Evolutionary conservation across 163 green algal species (phyloP).

Genomic region (Chloroidium sp.): DNA sequence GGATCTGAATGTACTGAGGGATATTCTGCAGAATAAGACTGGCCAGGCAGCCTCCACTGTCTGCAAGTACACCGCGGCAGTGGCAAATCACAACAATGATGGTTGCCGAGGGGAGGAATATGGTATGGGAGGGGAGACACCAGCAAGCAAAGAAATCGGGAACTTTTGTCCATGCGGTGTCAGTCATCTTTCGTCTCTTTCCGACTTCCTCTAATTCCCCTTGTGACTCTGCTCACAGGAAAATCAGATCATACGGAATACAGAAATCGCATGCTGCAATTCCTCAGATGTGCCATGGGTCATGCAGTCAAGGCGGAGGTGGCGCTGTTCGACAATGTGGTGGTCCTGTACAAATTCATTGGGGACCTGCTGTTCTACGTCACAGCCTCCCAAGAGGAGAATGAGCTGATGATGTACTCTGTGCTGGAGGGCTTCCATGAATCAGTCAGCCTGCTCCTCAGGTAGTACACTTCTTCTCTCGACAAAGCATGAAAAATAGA

Average conservation of each 20-base stretch:
- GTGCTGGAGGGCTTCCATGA: slow-evolving; percentile 90
- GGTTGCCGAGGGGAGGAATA: no score
- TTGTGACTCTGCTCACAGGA: no score
- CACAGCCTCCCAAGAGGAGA: slow-evolving; percentile 85
- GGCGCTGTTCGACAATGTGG: slow-evolving; percentile 90
- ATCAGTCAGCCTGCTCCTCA: slow-evolving; percentile 79
- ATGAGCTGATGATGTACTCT: slow-evolving; percentile 86
- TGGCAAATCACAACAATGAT: no score
- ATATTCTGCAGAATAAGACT: no score
- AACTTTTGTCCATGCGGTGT: no score
- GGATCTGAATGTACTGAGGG: no score
- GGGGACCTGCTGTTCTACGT: slow-evolving; percentile 97
- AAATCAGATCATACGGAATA: no score
- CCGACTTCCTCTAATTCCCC: not conserved
- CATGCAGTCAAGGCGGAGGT: slow-evolving; percentile 76
- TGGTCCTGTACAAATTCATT: slow-evolving; percentile 96
- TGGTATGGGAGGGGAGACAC: no score
- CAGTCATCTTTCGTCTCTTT: not conserved
- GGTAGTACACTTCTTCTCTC: slow-evolving; percentile 30
- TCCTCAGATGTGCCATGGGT: not conserved
- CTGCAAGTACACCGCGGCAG: no score
- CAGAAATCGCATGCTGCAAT: no score
- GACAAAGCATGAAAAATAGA: not conserved
- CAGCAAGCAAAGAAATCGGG: no score
- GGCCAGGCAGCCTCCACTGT: no score